phyloP scores from a whole-genome alignment of 306 rosid genomes.

The Albizia julibrissin region DNA sequence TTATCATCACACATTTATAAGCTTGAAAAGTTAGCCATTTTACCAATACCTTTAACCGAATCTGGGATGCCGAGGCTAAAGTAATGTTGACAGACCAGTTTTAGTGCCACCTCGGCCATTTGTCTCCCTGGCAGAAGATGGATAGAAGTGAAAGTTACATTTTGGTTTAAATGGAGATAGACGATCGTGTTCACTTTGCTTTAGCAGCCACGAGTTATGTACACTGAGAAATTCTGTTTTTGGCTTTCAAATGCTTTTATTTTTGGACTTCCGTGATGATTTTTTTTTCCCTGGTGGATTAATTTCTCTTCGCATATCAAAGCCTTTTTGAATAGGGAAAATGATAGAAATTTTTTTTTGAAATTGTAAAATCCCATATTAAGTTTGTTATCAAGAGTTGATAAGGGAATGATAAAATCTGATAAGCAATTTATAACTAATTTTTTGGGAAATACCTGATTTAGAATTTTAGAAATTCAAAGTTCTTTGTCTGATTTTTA shows the following conservation, averaged over 20 bases:
- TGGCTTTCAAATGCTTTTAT: neutral
- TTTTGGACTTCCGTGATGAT: neutral
- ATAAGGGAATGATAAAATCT: too few species aligned
- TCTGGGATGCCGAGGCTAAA: conserved; percentile 8
- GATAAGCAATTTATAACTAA: too few species aligned
- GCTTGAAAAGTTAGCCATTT: conserved; percentile 15
- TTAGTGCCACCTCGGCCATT: neutral
- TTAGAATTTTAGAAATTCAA: too few species aligned
- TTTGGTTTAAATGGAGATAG: conserved; percentile 21
- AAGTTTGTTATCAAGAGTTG: too few species aligned
- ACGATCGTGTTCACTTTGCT: conserved; percentile 1
- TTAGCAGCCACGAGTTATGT: neutral
- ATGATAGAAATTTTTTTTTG: too few species aligned
- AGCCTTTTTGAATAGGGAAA: too few species aligned
- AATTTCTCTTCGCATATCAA: conserved; percentile 6
- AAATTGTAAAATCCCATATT: too few species aligned
- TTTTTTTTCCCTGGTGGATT: neutral
- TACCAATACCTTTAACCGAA: neutral
- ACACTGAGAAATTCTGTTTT: neutral
- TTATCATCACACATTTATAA: neutral
- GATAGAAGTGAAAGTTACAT: neutral
- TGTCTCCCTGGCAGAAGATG: conserved; percentile 16
- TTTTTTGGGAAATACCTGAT: too few species aligned
- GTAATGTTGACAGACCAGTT: conserved; percentile 13
- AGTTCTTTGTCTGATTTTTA: too few species aligned